Conservation (phyloP, 768 basidiomycete species). For the Coprinopsis sp. region DNA sequence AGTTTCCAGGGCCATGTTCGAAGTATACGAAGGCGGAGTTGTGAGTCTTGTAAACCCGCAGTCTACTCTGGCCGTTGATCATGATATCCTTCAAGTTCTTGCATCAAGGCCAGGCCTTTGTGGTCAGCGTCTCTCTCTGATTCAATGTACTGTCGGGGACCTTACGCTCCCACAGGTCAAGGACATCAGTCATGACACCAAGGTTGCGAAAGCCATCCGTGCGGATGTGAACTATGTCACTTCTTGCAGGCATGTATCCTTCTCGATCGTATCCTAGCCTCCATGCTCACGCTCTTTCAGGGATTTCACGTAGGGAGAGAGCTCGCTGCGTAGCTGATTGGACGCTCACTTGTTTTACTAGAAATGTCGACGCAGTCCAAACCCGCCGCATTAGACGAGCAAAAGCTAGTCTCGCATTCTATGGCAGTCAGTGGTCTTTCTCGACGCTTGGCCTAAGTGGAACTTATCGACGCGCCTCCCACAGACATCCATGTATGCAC, state of each 20-base stretch:
- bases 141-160: not conserved
- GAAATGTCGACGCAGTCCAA: conserved; percentile 73
- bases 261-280: not conserved
- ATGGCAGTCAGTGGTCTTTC: conserved; percentile 54
- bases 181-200: conserved; percentile 77
- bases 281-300: conserved; percentile 27
- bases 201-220: conserved; percentile 61
- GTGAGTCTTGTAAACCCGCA: conserved; percentile 32
- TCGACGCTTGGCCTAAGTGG: not conserved
- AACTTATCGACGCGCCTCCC: not conserved
- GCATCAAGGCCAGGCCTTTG: conserved; percentile 79
- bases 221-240: conserved; percentile 87
- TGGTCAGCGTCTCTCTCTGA: conserved; percentile 42
- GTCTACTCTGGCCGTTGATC: not conserved
- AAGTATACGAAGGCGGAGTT: conserved; percentile 86
- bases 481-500: conserved; percentile 60
- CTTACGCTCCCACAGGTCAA: conserved; percentile 43
- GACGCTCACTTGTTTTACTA: conserved; percentile 24
- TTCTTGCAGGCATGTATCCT: conserved; percentile 46
- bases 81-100: conserved; percentile 52
- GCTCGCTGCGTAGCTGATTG: not conserved
- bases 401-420: conserved; percentile 55
- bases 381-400: conserved; percentile 72
- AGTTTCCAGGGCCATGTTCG: conserved; percentile 77
- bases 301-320: conserved; percentile 63